Percentiles rank a stretch among this genome's conserved stretches.
These are phyloP conservation scores for Penicillium atrosanguineum DNA, from an alignment of 495 filamentous ascomycete species.

Conservation along the genomic window DNA sequence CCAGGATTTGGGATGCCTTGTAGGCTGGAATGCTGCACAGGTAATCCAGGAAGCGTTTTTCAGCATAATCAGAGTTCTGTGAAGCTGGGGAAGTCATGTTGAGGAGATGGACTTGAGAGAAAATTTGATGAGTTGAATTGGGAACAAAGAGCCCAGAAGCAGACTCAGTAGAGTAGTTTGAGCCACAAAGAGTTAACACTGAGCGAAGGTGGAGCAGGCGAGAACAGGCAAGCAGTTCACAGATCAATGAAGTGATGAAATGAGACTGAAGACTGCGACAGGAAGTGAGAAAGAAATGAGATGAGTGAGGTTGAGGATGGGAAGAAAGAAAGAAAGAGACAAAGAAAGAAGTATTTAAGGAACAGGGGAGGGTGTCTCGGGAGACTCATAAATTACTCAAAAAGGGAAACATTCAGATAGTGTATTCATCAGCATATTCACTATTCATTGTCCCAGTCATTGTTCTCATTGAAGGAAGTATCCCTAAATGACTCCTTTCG, in stretches of 20 bases:
- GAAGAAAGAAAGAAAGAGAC: neutral
- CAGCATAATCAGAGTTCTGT: neutral
- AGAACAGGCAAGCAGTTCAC: neutral
- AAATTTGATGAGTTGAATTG: neutral
- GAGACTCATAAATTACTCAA: neutral
- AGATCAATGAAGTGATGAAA: neutral
- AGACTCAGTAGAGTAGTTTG: neutral
- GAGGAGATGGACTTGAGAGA: too few species aligned
- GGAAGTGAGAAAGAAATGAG: neutral
- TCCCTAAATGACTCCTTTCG: neutral
- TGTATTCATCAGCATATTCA: neutral
- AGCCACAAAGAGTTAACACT: neutral
- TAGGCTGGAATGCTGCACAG: neutral
- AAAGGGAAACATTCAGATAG: neutral
- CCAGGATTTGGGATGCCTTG: neutral
- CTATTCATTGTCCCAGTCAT: neutral
- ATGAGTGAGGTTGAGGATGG: neutral
- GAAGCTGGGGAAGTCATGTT: neutral
- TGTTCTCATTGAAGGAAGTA: neutral
- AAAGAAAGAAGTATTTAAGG: neutral
- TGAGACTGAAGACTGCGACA: neutral
- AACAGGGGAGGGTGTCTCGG: neutral
- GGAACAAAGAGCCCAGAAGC: neutral
- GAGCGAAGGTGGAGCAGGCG: neutral
- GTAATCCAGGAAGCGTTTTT: neutral